Conservation (phyloP, 306 rosid genomes). For the Inga leiocalycina region DNA sequence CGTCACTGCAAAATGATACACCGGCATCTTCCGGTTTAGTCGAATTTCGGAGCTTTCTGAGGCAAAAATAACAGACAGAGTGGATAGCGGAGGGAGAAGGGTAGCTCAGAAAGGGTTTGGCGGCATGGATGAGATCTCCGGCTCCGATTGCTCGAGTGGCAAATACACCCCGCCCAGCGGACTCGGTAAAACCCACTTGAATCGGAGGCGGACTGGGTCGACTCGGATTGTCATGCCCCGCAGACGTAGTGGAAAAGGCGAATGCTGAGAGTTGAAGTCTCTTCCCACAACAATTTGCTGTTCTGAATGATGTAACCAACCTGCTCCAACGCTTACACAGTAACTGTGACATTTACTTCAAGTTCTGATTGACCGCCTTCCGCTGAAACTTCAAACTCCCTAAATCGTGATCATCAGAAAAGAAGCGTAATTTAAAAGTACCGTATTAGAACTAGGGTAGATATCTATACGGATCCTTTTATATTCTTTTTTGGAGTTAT, state of each 20-base stretch:
- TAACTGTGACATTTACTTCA: slow-evolving; percentile 37
- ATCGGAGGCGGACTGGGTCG: slow-evolving; percentile 68
- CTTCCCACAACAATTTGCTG: slow-evolving; percentile 6
- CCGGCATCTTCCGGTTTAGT: slow-evolving; percentile 15
- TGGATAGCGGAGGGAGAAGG: slow-evolving; percentile 55
- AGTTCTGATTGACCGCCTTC: not conserved
- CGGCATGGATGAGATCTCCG: slow-evolving; percentile 82
- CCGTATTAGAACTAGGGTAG: not conserved
- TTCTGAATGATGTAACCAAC: slow-evolving; percentile 39
- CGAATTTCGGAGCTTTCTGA: slow-evolving; percentile 41
- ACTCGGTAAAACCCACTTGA: slow-evolving; percentile 65
- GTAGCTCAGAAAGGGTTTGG: slow-evolving; percentile 67
- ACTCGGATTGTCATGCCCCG: slow-evolving; percentile 21
- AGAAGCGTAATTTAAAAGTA: not conserved
- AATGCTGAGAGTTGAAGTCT: slow-evolving; percentile 21
- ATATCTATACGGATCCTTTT: not conserved
- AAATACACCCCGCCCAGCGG: slow-evolving; percentile 82
- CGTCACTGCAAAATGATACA: slow-evolving; percentile 55
- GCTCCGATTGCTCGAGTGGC: slow-evolving; percentile 70
- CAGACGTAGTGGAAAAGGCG: slow-evolving; percentile 14
- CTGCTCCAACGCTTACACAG: slow-evolving; percentile 40
- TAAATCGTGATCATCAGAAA: not conserved
- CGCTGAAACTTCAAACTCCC: not conserved
- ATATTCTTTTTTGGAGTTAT: no score
- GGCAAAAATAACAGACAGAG: slow-evolving; percentile 70